Conservation (phyloP, 1,284 basidiomycete species). For the Ceratobasidium sp. region DNA sequence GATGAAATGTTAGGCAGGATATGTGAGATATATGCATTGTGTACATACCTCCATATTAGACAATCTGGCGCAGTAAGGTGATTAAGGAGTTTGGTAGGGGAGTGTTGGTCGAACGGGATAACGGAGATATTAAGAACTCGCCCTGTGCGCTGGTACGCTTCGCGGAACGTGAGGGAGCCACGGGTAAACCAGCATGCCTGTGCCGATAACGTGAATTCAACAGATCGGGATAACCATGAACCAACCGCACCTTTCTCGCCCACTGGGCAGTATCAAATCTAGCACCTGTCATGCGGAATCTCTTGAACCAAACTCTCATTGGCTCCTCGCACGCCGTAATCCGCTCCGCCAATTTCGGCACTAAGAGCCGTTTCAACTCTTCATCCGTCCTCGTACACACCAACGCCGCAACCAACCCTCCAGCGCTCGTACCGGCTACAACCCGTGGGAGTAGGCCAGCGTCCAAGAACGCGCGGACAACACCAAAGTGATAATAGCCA, state of each 20-base stretch:
- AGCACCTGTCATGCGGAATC: slow-evolving; percentile 91
- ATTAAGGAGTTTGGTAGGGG: slow-evolving; percentile 96
- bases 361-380: slow-evolving; percentile 83
- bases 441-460: slow-evolving; percentile 89
- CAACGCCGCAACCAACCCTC: slow-evolving; percentile 87
- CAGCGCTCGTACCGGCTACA: slow-evolving; percentile 88
- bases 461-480: slow-evolving; percentile 92
- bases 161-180: slow-evolving; percentile 95
- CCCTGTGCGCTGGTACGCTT: slow-evolving; percentile 94
- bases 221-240: slow-evolving; percentile 51
- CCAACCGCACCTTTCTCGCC: slow-evolving; percentile 82
- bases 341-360: slow-evolving; percentile 85
- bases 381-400: slow-evolving; percentile 91
- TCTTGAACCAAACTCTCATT: slow-evolving; percentile 78
- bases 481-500: slow-evolving; percentile 95
- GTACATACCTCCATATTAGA: slow-evolving; percentile 65
- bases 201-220: slow-evolving; percentile 50
- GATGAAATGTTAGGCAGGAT: slow-evolving; percentile 55
- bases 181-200: slow-evolving; percentile 87
- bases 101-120: slow-evolving; percentile 93
- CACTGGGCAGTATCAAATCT: slow-evolving; percentile 92
- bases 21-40: slow-evolving; percentile 51
- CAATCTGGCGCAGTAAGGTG: slow-evolving; percentile 95
- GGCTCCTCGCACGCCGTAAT: slow-evolving; percentile 94
- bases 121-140: slow-evolving; percentile 96